Evolutionary conservation across 2,329 filamentous ascomycete species (phyloP).

Genomic region (Spiromastix sp.): DNA sequence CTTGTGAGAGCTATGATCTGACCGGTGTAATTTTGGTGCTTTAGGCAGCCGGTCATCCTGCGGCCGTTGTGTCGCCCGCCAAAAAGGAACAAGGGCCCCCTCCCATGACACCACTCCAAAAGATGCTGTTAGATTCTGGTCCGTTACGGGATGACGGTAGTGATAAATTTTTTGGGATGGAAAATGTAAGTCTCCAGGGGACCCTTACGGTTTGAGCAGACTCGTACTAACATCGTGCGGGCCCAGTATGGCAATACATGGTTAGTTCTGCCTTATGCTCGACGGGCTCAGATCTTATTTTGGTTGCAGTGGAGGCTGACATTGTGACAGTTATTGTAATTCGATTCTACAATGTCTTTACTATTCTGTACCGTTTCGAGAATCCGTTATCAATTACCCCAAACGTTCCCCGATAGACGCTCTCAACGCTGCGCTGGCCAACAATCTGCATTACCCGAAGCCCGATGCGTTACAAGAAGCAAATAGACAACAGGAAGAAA

Average conservation of each 20-base stretch:
- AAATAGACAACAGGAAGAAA: conserved; percentile 36
- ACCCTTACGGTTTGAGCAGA: neutral
- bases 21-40: conserved; percentile 14
- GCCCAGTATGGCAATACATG: conserved; percentile 91
- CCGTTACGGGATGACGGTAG: conserved; percentile 77
- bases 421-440: conserved; percentile 46
- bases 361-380: conserved; percentile 87
- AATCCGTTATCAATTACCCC: conserved; percentile 88
- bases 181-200: conserved; percentile 62
- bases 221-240: conserved; percentile 13
- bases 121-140: conserved; percentile 73
- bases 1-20: neutral
- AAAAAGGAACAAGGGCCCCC: conserved; percentile 52
- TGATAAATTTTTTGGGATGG: conserved; percentile 96
- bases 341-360: conserved; percentile 96
- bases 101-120: conserved; percentile 50
- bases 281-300: conserved; percentile 16
- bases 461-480: conserved; percentile 47
- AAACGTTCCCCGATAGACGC: conserved; percentile 58
- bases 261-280: conserved; percentile 51
- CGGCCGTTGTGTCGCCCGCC: conserved; percentile 34
- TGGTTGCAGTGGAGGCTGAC: conserved; percentile 9
- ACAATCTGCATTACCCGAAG: conserved; percentile 47
- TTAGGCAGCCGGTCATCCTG: conserved; percentile 39
- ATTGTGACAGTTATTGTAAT: conserved; percentile 72